Conservation (phyloP, 2,329 filamentous ascomycete genomes). For the Capronia epimyces region DNA sequence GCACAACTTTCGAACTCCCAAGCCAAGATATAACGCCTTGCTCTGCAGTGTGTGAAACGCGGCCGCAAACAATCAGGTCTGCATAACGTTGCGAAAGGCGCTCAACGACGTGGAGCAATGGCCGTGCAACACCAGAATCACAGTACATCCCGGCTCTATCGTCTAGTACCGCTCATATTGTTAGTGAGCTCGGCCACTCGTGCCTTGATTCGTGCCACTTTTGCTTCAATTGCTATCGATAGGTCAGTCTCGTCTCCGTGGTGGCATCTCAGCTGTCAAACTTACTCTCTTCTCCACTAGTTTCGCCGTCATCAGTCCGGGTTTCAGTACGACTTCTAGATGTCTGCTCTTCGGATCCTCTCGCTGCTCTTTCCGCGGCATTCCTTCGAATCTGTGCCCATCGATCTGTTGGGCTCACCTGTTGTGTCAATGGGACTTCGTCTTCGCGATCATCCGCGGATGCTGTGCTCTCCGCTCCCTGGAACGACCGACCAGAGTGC, state of each 20-base stretch:
- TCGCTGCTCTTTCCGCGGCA: slow-evolving; percentile 71
- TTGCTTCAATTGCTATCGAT: slow-evolving; percentile 79
- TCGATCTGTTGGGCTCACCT: slow-evolving; percentile 57
- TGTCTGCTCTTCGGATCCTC: slow-evolving; percentile 59
- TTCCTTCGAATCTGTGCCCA: slow-evolving; percentile 98
- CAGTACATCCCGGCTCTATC: slow-evolving; percentile 4
- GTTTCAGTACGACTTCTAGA: slow-evolving; percentile 49
- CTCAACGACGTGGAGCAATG: slow-evolving; percentile 1
- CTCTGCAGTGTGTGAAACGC: slow-evolving; percentile 3
- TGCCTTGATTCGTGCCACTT: slow-evolving; percentile 95
- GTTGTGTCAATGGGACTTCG: slow-evolving; percentile 15
- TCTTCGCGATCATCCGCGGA: slow-evolving; percentile 27
- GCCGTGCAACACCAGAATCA: not conserved
- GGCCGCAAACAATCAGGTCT: not conserved
- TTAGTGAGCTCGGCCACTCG: slow-evolving; percentile 90
- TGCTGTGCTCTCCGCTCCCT: slow-evolving; percentile 7
- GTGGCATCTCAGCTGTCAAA: slow-evolving; percentile 29
- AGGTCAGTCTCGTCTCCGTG: slow-evolving; percentile 28
- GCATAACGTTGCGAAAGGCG: slow-evolving; percentile 1
- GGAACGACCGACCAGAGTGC: slow-evolving; percentile 17
- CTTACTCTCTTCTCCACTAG: slow-evolving; percentile 92
- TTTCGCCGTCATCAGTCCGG: slow-evolving; percentile 72
- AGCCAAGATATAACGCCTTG: slow-evolving; percentile 14
- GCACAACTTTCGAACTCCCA: slow-evolving; percentile 12
- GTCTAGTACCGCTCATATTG: slow-evolving; percentile 59